A percentile compares a stretch with the other conserved stretches of the same genome.
phyloP scores from a whole-genome alignment of 148 eudicot genomes.

The Chenopodium album region DNA sequence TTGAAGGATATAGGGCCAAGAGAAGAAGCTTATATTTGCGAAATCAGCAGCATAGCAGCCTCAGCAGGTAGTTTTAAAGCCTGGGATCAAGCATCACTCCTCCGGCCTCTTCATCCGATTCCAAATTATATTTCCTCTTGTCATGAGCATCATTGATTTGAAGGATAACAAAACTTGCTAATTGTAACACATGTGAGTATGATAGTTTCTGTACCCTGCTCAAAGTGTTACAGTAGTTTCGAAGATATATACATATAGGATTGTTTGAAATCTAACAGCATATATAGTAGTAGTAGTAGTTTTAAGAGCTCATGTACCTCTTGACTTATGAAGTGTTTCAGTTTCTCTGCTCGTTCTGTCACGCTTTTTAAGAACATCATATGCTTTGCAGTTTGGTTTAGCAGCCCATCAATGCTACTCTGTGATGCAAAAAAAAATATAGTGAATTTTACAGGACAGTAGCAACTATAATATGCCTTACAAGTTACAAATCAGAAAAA shows the following conservation, averaged over 20 bases:
- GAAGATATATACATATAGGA: conserved; percentile 1
- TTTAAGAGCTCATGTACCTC: conserved; percentile 37
- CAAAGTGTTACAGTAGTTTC: conserved; percentile 15
- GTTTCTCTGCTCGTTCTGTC: conserved; percentile 66
- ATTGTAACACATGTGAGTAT: conserved; percentile 15
- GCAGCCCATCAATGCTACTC: conserved; percentile 91
- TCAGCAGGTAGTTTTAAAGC: conserved; percentile 16
- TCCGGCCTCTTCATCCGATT: conserved; percentile 7
- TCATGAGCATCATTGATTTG: conserved; percentile 17
- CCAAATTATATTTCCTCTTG: background rate
- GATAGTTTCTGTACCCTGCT: conserved; percentile 22
- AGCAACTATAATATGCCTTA: no score
- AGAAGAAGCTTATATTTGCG: conserved; percentile 27
- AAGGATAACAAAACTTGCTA: conserved; percentile 11
- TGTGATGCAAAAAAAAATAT: conserved; percentile 31
- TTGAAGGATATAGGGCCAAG: conserved; percentile 25
- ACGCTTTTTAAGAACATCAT: conserved; percentile 64
- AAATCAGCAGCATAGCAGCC: conserved; percentile 20
- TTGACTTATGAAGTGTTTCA: conserved; percentile 37
- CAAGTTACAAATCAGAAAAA: no score
- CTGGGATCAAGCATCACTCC: conserved; percentile 8
- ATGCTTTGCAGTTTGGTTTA: conserved; percentile 73
- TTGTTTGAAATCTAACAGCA: no score
- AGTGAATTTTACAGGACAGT: no score
- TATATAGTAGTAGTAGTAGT: no score